Base-by-base conservation (phyloP, 2,329 filamentous ascomycete genomes). In the Aspergillus candidus region DNA sequence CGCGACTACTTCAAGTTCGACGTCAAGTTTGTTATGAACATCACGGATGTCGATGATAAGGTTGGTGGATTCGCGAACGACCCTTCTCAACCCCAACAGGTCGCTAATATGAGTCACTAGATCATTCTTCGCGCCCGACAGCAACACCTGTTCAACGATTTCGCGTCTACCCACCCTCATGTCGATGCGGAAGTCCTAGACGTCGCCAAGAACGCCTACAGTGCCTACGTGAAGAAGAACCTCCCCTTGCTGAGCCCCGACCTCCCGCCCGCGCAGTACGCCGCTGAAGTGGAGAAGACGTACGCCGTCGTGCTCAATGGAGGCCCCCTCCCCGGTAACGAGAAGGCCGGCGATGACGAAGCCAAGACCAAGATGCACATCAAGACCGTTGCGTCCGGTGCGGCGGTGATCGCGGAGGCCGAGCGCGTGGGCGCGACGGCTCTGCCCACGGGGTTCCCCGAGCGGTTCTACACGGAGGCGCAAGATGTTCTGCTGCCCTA, bases 321-420 rank as follows among this genome's bases (percentile, higher is more conserved):
- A 4, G 74, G 76, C 46, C 68, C 75, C 4, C 51, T 80, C n/a
- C 72, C 73, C 32, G 75, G 75, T 6, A 72, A 74, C 35, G 68
- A 67, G 18, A 72, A 72, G 39, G 75, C 86, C 0, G 79, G 84
- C 6, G 88, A 94, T 58, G 81, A 82, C 44, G 86, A 94, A 62
- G 87, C 88, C 11, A 94, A 94, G 71, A 70, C 88, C 53, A 94
- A 90, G 69, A 94, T 94, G 88, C 87, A 94, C 58, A 77, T 94
- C 49, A 82, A 80, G 50, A 83, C 79, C 0, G 73, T 74, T 2
- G 62, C 71, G 11, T 70, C 73, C 2, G 78, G 80, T 13, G 73
- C 76, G 10, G 70, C 72, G 44, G 76, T 74, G 2, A 63, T 83
- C 43, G 55, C 60, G 36, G 57, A 64, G 39, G 63, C 62, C 8